These are phyloP conservation scores for Chrysophaeum taylorii DNA, from an alignment of 352 stramenopile species.

Conservation along the genomic window DNA sequence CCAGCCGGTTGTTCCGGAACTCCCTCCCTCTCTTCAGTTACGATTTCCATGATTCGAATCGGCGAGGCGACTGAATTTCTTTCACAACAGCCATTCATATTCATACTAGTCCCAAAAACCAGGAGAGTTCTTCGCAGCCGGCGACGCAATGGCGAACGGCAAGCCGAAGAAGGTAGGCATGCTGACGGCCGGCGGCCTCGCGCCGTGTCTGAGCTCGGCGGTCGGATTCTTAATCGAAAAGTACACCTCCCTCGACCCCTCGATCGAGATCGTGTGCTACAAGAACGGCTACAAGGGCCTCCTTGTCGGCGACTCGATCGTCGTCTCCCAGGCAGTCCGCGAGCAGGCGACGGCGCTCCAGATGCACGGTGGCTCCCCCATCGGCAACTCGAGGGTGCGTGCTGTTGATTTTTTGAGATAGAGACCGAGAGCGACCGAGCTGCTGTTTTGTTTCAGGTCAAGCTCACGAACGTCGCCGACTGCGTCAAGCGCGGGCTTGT, in stretches of 20 bases:
- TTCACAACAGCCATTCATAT: too few species aligned
- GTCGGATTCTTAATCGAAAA: constrained; percentile 43
- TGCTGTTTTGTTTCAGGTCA: constrained; percentile 45
- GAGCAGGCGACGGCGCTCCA: constrained; percentile 40
- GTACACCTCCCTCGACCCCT: constrained; percentile 35
- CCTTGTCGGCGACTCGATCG: constrained; percentile 45
- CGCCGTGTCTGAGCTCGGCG: constrained; percentile 46
- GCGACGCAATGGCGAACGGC: too few species aligned
- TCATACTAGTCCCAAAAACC: too few species aligned
- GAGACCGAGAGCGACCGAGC: not conserved
- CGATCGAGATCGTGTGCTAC: constrained; percentile 49
- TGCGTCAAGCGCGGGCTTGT: constrained; percentile 50
- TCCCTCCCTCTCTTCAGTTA: too few species aligned
- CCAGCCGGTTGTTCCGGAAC: too few species aligned
- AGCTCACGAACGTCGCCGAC: constrained; percentile 57
- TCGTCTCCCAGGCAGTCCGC: constrained; percentile 38
- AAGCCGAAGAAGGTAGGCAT: constrained; percentile 3
- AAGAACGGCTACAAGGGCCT: constrained; percentile 54
- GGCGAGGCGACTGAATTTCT: too few species aligned
- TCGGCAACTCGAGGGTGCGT: not conserved
- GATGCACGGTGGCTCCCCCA: constrained; percentile 39
- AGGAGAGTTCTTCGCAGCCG: too few species aligned
- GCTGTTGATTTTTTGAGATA: not conserved
- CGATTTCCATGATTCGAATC: too few species aligned
- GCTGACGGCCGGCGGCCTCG: constrained; percentile 31